phyloP scores from a whole-genome alignment of 2,329 filamentous ascomycete genomes.

The Mollisia scopiformis region DNA sequence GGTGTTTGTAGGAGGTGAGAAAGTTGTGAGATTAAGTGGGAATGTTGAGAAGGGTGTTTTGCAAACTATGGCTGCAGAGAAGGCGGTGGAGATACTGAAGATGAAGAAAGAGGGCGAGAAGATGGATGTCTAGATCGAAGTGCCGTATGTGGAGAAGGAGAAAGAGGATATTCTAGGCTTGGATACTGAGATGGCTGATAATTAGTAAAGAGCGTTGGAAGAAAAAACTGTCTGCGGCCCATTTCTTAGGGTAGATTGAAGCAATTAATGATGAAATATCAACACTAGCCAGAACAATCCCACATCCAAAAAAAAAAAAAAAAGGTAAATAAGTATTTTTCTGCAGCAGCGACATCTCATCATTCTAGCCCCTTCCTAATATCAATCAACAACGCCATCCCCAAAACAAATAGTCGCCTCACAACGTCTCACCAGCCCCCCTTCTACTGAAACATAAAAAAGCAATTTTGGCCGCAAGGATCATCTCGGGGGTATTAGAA shows the following conservation, averaged over 20 bases:
- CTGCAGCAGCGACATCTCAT: too few species aligned
- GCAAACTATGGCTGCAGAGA: constrained; percentile 57
- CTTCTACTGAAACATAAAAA: not conserved
- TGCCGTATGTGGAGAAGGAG: not conserved
- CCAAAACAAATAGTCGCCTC: too few species aligned
- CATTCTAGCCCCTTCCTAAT: too few species aligned
- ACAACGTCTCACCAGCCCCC: not conserved
- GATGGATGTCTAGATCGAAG: not conserved
- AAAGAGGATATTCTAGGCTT: not conserved
- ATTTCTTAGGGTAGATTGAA: too few species aligned
- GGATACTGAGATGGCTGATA: not conserved
- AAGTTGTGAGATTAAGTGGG: constrained; percentile 48
- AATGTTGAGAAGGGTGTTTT: constrained; percentile 55
- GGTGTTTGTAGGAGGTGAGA: constrained; percentile 51
- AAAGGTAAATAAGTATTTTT: too few species aligned
- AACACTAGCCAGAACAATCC: too few species aligned
- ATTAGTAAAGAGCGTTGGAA: not conserved
- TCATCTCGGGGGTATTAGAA: not conserved
- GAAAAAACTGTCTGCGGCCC: too few species aligned
- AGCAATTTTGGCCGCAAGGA: too few species aligned
- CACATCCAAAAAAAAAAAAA: too few species aligned
- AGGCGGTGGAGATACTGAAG: constrained; percentile 45
- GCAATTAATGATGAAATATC: too few species aligned
- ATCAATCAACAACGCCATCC: too few species aligned
- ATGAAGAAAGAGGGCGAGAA: not conserved